Base-by-base conservation (phyloP, 768 basidiomycete genomes). In the Paxillus rubicundulus region DNA sequence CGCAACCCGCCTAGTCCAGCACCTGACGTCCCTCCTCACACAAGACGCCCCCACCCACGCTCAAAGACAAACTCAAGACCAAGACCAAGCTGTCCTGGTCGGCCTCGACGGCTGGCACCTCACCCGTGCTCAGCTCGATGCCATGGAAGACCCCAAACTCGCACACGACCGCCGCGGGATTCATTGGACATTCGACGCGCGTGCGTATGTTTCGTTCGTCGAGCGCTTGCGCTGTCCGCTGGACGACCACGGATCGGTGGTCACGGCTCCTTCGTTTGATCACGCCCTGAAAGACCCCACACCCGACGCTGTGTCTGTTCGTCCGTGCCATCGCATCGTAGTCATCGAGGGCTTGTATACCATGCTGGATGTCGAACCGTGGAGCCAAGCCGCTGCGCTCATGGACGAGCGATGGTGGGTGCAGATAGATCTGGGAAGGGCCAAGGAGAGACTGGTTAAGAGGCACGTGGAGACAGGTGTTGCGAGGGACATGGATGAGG, bases 101-200 rank as follows among this genome's bases (percentile, higher is more conserved):
- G 82, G 88, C 7, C 74, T 93, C 36, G 95, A 98, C 64, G 95
- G 96, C 10, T 98, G 93, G 92, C 95, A 98, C 67, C 77, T 88
- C 53, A 81, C 89, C 16, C 82, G 92, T 20, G 79, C 82, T 4
- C 83, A 89, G 57, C 81, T 98, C 24, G 90, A 90, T 61, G 63
- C 72, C 18, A 79, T 94, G 64, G 81, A 83, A 13, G 84, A 97
- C 66, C 86, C 93, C 0, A 75, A 79, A 47, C 78, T 84, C 37
- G 92, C 94, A 0, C 83, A 87, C 58, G 86, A 86, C 52, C 70
- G 91, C 42, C 81, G 94, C 18, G 95, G 95, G 2, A 85, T 79
- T 13, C 89, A 93, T 59, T 96, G 92, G 88, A 97, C 94, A 2
- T 98, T 98, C 62, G 86, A 97, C 59, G 84, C 81, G 5, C 58